A percentile compares a stretch with the other conserved stretches of the same genome.
Conservation (phyloP, 495 filamentous ascomycete species). For the Annulohypoxylon moriforme region DNA sequence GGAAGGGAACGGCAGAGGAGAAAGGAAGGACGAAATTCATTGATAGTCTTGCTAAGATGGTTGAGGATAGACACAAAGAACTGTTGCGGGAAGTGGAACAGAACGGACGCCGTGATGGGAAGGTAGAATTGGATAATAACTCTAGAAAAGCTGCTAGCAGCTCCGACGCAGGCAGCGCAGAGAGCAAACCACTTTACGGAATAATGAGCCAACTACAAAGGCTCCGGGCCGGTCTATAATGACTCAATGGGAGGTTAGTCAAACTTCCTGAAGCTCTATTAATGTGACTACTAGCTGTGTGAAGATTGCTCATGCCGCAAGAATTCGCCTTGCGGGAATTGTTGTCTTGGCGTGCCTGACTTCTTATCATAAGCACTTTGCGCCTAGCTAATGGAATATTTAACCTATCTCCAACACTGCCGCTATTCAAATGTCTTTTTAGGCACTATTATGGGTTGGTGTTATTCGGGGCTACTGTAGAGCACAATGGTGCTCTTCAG, state of each 20-base stretch:
- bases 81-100: conserved; percentile 63
- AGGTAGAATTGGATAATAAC: conserved; percentile 43
- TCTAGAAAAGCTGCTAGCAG: conserved; percentile 44
- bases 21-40: conserved; percentile 84
- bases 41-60: conserved; percentile 75
- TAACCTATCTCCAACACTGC: neutral
- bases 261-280: neutral
- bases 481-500: conserved; percentile 38
- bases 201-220: conserved; percentile 84
- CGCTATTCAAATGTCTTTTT: neutral
- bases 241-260: neutral
- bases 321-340: neutral
- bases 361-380: neutral
- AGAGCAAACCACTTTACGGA: conserved; percentile 67
- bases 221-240: conserved; percentile 77
- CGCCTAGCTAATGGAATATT: neutral
- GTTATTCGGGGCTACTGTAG: neutral
- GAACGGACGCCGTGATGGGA: conserved; percentile 45
- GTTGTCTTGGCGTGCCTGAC: neutral
- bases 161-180: conserved; percentile 38
- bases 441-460: neutral
- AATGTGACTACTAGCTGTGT: neutral
- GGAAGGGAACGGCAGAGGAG: conserved; percentile 94
- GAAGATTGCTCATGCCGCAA: neutral
- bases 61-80: conserved; percentile 68